Evolutionary conservation across 345 rosid species (phyloP).

Genomic region (Syzygium jambos): DNA sequence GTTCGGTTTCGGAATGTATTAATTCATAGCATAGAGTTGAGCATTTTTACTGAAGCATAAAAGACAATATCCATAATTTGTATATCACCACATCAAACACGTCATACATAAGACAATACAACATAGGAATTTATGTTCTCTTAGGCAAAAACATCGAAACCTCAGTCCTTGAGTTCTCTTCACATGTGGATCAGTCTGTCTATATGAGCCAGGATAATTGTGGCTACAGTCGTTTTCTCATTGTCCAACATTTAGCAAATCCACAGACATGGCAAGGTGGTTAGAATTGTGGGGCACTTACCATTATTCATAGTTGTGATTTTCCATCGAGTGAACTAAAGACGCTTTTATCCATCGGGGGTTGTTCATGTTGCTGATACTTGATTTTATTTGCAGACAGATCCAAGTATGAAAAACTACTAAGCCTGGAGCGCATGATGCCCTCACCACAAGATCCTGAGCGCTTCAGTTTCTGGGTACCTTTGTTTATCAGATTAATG

Average conservation of each 20-base stretch:
- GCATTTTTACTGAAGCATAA: not conserved
- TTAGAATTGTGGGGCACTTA: not conserved
- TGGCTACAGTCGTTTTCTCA: not conserved
- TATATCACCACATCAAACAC: not conserved
- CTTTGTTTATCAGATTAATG: not conserved
- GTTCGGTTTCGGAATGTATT: not conserved
- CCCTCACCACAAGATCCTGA: conserved; percentile 75
- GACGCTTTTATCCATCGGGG: not conserved
- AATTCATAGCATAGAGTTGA: not conserved
- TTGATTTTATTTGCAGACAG: conserved; percentile 34
- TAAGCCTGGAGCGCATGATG: conserved; percentile 68
- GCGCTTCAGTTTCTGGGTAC: conserved; percentile 95
- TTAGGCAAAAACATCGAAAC: not conserved
- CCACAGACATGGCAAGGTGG: not conserved
- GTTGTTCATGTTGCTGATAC: not conserved
- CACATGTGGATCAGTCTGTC: not conserved
- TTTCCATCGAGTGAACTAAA: not conserved
- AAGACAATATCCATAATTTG: not conserved
- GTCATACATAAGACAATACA: not conserved
- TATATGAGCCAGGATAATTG: not conserved
- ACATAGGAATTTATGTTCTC: not conserved
- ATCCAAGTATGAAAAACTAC: conserved; percentile 52
- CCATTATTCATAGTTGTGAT: not conserved
- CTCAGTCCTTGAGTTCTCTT: not conserved
- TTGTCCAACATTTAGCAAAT: not conserved